Evolutionary conservation across 768 basidiomycete species (phyloP).

Genomic region (Russula compacta): DNA sequence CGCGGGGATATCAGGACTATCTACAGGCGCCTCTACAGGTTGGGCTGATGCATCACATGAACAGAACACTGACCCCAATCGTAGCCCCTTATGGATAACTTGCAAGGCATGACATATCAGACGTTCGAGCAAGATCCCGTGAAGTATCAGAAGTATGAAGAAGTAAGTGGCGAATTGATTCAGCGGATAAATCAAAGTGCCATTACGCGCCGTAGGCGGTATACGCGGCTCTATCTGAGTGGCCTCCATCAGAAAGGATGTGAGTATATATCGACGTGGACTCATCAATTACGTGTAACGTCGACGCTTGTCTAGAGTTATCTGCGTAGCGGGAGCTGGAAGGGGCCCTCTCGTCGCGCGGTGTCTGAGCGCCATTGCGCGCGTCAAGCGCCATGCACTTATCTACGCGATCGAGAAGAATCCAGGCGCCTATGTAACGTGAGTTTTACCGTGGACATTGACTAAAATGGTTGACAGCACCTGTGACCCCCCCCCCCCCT

Average conservation of each 20-base stretch:
- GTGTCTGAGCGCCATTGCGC: slow-evolving; percentile 65
- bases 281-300: background rate
- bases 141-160: slow-evolving; percentile 93
- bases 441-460: slow-evolving; percentile 28
- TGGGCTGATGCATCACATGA: slow-evolving; percentile 19
- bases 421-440: slow-evolving; percentile 93
- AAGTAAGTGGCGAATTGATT: slow-evolving; percentile 38
- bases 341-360: slow-evolving; percentile 88
- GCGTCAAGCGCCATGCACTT: slow-evolving; percentile 50
- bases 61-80: background rate
- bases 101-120: slow-evolving; percentile 93
- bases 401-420: slow-evolving; percentile 96
- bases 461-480: slow-evolving; percentile 4
- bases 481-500: background rate
- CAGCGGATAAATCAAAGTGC: background rate
- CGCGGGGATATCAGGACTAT: slow-evolving; percentile 90
- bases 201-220: slow-evolving; percentile 47
- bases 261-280: slow-evolving; percentile 31
- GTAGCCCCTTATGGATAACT: slow-evolving; percentile 94
- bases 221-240: slow-evolving; percentile 67
- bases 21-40: slow-evolving; percentile 92
- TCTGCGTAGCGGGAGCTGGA: slow-evolving; percentile 93
- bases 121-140: slow-evolving; percentile 97
- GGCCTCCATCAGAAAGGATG: slow-evolving; percentile 52
- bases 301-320: slow-evolving; percentile 39